These are phyloP conservation scores for Cercospora canescens DNA, from an alignment of 2,329 filamentous ascomycete species.

Conservation along the genomic window DNA sequence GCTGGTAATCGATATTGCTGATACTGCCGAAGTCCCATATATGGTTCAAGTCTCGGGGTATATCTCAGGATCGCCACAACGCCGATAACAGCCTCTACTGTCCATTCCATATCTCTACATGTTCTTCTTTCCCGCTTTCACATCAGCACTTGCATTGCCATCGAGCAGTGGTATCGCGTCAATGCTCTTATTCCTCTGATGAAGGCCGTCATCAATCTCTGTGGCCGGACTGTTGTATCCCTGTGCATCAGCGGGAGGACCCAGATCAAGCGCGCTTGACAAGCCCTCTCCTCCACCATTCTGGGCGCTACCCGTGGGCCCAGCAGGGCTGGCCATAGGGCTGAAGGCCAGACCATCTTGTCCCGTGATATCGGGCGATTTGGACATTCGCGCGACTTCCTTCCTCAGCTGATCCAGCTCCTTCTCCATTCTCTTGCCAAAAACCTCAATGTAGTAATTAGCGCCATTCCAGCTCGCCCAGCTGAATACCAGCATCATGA, in stretches of 20 bases:
- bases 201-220: conserved; percentile 4
- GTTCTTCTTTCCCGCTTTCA: background rate
- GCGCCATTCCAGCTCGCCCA: conserved; percentile 98
- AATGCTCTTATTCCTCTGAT: conserved; percentile 2
- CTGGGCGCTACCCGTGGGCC: conserved; percentile 19
- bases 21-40: background rate
- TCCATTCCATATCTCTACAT: background rate
- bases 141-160: background rate
- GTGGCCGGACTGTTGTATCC: conserved; percentile 7
- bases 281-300: conserved; percentile 13
- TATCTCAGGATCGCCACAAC: background rate
- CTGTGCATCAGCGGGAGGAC: conserved; percentile 27
- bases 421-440: conserved; percentile 94
- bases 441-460: conserved; percentile 97
- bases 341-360: conserved; percentile 24
- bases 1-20: background rate
- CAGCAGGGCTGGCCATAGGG: conserved; percentile 30
- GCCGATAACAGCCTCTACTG: background rate
- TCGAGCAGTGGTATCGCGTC: conserved; percentile 7
- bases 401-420: conserved; percentile 86
- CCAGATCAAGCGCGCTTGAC: conserved; percentile 34
- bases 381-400: conserved; percentile 61
- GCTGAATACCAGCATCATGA: conserved; percentile 79
- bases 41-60: background rate
- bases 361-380: conserved; percentile 32